A percentile compares a stretch with the other conserved stretches of the same genome.
These are phyloP conservation scores for Beta macrorhiza DNA, from an alignment of 179 eudicot genomes.

Conservation along the genomic window DNA sequence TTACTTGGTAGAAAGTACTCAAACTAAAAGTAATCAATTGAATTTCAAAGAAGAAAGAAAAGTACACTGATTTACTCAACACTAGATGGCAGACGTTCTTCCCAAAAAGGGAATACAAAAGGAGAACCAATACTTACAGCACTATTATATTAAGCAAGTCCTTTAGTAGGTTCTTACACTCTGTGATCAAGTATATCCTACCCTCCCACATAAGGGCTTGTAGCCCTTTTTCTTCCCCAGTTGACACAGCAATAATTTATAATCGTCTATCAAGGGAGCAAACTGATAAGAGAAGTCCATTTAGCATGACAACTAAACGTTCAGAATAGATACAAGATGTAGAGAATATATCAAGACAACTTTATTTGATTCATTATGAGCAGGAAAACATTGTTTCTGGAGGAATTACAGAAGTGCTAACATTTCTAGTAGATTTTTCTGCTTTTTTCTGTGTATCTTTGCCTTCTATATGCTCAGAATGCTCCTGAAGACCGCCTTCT, in stretches of 20 bases:
- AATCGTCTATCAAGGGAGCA: background rate
- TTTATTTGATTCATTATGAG: background rate
- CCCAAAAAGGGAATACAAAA: too few species aligned
- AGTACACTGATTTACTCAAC: background rate
- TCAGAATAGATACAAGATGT: background rate
- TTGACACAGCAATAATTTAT: background rate
- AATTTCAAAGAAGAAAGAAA: background rate
- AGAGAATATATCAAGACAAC: background rate
- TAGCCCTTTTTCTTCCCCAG: background rate
- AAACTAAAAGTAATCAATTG: background rate
- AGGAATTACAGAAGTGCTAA: slow-evolving; percentile 16
- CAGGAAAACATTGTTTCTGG: background rate
- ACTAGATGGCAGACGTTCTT: background rate
- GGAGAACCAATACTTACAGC: background rate
- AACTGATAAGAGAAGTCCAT: background rate
- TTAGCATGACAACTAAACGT: background rate
- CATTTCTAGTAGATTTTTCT: slow-evolving; percentile 39
- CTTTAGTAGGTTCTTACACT: background rate
- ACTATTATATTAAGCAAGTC: background rate
- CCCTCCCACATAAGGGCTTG: background rate
- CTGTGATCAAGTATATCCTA: background rate
- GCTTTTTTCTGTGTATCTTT: slow-evolving; percentile 33
- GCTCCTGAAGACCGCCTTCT: slow-evolving; percentile 37
- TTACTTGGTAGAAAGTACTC: background rate
- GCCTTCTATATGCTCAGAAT: slow-evolving; percentile 24